Percentiles rank a stretch among this genome's conserved stretches.
Evolutionary conservation across 2,329 filamentous ascomycete genomes (phyloP).

Genomic region (Calonectria hongkongensis): DNA sequence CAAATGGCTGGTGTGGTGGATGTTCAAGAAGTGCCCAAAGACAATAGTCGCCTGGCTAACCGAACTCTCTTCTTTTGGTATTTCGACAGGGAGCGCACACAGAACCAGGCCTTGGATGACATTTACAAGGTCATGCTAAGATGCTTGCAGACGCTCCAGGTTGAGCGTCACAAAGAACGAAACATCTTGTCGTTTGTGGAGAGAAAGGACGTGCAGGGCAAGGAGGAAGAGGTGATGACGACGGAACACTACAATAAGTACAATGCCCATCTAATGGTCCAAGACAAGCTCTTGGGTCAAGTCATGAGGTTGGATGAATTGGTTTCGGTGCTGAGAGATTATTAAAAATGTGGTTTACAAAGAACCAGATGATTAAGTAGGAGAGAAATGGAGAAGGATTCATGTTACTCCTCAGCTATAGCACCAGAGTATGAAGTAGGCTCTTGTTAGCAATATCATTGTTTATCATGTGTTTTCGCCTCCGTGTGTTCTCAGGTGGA

Average conservation of each 20-base stretch:
- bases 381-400: background rate
- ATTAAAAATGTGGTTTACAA: constrained; percentile 62
- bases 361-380: background rate
- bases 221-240: constrained; percentile 87
- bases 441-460: constrained; percentile 8
- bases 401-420: constrained; percentile 5
- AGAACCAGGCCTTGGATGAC: constrained; percentile 83
- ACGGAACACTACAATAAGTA: constrained; percentile 82
- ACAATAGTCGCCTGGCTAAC: constrained; percentile 86
- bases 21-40: constrained; percentile 94
- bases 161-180: constrained; percentile 83
- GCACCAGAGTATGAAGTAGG: constrained; percentile 8
- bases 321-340: constrained; percentile 88
- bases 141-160: constrained; percentile 85
- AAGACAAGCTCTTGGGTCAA: constrained; percentile 85
- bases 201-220: constrained; percentile 88
- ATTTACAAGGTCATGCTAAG: constrained; percentile 94
- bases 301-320: constrained; percentile 89
- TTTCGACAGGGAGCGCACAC: constrained; percentile 85
- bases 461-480: background rate
- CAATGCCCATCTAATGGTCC: constrained; percentile 75
- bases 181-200: constrained; percentile 88
- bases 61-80: constrained; percentile 94
- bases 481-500: too few species aligned
- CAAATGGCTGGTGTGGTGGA: constrained; percentile 91